Evolutionary conservation across 192 early-diverging fungal species (phyloP).

Genomic region (Linnemannia elongata): DNA sequence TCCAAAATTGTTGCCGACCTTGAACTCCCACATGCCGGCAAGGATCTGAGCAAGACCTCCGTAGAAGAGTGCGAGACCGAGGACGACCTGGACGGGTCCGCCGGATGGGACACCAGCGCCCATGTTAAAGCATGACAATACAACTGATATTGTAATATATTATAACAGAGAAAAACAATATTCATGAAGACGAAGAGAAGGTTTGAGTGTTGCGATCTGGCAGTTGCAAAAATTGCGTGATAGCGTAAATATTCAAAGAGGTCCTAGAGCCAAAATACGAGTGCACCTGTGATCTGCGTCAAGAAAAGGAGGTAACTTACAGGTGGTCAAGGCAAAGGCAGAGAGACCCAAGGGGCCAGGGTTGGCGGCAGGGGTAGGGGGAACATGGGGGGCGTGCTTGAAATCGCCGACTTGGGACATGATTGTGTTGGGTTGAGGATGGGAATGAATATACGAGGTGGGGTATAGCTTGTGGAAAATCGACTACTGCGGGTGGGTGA

Average conservation of each 20-base stretch:
- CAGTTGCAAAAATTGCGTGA: not conserved
- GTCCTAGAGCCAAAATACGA: too few relatives aligned
- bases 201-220: not conserved
- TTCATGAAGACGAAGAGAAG: not conserved
- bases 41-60: conserved; percentile 82
- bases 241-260: too few relatives aligned
- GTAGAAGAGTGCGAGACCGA: conserved; percentile 80
- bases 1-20: conserved; percentile 84
- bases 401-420: conserved; percentile 22
- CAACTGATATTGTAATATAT: conserved; percentile 48
- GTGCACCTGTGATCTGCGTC: too few relatives aligned
- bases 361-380: conserved; percentile 60
- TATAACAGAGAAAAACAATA: not conserved
- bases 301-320: conserved; percentile 45
- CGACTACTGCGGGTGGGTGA: not conserved
- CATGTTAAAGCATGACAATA: conserved; percentile 78
- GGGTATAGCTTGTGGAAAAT: not conserved
- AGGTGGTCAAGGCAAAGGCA: conserved; percentile 74
- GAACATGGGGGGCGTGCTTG: conserved; percentile 28
- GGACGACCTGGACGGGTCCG: conserved; percentile 68
- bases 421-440: not conserved
- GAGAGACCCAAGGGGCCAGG: conserved; percentile 74
- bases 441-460: not conserved
- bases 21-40: conserved; percentile 90
- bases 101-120: conserved; percentile 70